phyloP scores from a whole-genome alignment of 192 early-diverging fungal genomes.

The Haplosporangium gracile region DNA sequence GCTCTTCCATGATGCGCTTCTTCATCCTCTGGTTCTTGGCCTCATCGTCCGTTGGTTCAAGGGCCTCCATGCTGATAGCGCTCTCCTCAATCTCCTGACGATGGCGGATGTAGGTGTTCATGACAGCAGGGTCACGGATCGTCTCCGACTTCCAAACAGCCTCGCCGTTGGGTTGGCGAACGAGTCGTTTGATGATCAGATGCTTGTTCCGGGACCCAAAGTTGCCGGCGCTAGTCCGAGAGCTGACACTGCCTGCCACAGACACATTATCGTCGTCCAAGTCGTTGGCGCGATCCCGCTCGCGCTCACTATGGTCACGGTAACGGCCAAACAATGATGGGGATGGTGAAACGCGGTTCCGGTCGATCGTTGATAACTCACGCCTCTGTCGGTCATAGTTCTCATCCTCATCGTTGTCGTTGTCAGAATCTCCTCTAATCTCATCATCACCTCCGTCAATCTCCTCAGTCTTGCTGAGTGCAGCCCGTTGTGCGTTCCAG shows the following conservation, averaged over 20 bases:
- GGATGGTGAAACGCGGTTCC: constrained; percentile 44
- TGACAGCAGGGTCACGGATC: constrained; percentile 84
- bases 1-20: constrained; percentile 72
- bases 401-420: constrained; percentile 58
- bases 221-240: constrained; percentile 64
- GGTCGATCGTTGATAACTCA: constrained; percentile 36
- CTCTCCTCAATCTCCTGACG: constrained; percentile 84
- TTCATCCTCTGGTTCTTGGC: constrained; percentile 71
- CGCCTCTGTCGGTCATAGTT: constrained; percentile 26
- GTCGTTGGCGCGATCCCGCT: constrained; percentile 40
- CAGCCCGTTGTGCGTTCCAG: constrained; percentile 89
- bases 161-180: constrained; percentile 70
- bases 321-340: constrained; percentile 52
- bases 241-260: constrained; percentile 65
- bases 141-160: constrained; percentile 84
- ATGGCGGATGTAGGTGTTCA: constrained; percentile 92
- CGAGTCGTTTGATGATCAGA: constrained; percentile 72
- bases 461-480: constrained; percentile 71
- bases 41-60: constrained; percentile 68
- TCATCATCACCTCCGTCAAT: constrained; percentile 65
- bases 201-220: constrained; percentile 68
- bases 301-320: constrained; percentile 39
- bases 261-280: constrained; percentile 69
- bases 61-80: constrained; percentile 56
- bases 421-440: constrained; percentile 66